Percentiles rank a stretch among this genome's conserved stretches.
Evolutionary conservation across 352 stramenopile species (phyloP).

Genomic region (Phytophthora pinifolia): DNA sequence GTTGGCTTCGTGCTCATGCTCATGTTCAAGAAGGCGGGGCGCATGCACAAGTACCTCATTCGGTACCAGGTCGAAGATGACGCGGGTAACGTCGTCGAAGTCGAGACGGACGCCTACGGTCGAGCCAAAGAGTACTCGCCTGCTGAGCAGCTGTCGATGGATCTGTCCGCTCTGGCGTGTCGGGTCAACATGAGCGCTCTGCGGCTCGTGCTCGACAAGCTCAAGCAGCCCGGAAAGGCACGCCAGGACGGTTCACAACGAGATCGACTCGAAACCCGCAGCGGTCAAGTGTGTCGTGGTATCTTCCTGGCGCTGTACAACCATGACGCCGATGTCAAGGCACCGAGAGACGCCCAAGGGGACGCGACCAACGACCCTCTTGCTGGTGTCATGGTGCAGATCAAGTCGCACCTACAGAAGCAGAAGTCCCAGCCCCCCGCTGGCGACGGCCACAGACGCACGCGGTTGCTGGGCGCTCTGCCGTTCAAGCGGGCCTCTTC

Average conservation of each 20-base stretch:
- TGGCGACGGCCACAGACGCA: slow-evolving; percentile 6
- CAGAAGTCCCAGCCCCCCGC: slow-evolving; percentile 7
- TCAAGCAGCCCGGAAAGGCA: slow-evolving; percentile 33
- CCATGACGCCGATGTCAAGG: slow-evolving; percentile 45
- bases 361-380: slow-evolving; percentile 36
- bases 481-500: slow-evolving; percentile 16
- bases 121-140: slow-evolving; percentile 48
- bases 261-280: slow-evolving; percentile 13
- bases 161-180: slow-evolving; percentile 55
- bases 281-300: slow-evolving; percentile 49
- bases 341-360: slow-evolving; percentile 24
- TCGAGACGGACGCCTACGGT: slow-evolving; percentile 68
- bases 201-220: slow-evolving; percentile 30
- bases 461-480: slow-evolving; percentile 15
- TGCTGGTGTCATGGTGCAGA: slow-evolving; percentile 41
- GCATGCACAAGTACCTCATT: slow-evolving; percentile 59
- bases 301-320: slow-evolving; percentile 69
- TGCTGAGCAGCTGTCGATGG: slow-evolving; percentile 48
- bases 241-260: slow-evolving; percentile 7
- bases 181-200: slow-evolving; percentile 37
- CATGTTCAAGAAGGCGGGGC: slow-evolving; percentile 74
- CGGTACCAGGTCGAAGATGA: slow-evolving; percentile 68
- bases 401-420: slow-evolving; percentile 49
- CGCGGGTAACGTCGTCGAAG: slow-evolving; percentile 55
- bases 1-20: slow-evolving; percentile 63